Base-by-base conservation (phyloP, 495 filamentous ascomycete genomes). In the Terfezia claveryi region DNA sequence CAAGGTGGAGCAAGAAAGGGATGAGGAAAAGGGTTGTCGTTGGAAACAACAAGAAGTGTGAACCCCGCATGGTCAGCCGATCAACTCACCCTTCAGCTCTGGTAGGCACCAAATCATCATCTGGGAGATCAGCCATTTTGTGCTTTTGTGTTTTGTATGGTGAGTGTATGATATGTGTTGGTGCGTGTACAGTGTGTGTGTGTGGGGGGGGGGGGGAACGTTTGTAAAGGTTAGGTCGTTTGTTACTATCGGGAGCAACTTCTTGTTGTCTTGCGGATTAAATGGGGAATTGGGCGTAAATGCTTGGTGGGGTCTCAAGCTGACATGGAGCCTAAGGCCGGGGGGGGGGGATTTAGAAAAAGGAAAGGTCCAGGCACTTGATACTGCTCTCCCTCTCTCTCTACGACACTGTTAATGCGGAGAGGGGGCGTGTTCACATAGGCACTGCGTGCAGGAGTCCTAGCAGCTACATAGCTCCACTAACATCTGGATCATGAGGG, bases 101-200 rank as follows among this genome's bases (percentile, higher is more conserved):
- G 71, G 86, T 80, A 65, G 89, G 84, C 61, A 80, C 68, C 57
- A 94, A 79, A 61, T 98, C 91, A 52, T 94, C 85, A 0, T 94
- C 82, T 62, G 77, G 68, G 54, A 78, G 71, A 32, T 32, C 17
- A 46, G 41, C 41, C 87, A 92, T 92, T 65, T 63, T 72, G 64
- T 32, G 27, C 4, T 32, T 32, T 32, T 20, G 20, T 20, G 20
- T 20, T 20, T 1, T 20, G 27, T 32, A 2, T 32, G 27, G 27
- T 32, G 27, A 32, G 27, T 32, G 4, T 32, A 32, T 32, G 27
- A 32, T 32, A 32, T 32, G 27, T 32, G 27, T 32, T 32, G 27
- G 27, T 32, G 27, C 7, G 27, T 32, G 27, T 32, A 32, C 4
- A 0, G 20, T 20, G 20, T 20, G n/a, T n/a, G n/a, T n/a, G n/a